phyloP scores from a whole-genome alignment of 176 grass and related monocot species.

The Secale cereale region DNA sequence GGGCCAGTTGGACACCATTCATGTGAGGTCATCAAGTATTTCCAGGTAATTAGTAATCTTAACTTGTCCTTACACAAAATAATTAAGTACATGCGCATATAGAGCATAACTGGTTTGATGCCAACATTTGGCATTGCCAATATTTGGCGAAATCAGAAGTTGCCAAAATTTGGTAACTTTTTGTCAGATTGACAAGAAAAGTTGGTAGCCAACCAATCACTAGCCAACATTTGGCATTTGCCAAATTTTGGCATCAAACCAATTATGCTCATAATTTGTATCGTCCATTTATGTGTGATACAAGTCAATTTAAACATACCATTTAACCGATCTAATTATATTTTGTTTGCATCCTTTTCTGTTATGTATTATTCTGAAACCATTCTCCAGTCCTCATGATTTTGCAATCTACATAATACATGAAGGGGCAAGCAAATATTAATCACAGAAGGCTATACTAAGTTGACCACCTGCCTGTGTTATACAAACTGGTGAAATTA shows the following conservation, averaged over 20 bases:
- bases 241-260: too few species aligned
- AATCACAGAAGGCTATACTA: background rate
- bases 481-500: background rate
- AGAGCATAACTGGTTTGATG: too few species aligned
- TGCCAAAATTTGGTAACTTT: too few species aligned
- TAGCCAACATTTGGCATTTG: too few species aligned
- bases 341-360: background rate
- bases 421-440: background rate
- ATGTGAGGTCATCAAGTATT: constrained; percentile 68
- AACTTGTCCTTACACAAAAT: background rate
- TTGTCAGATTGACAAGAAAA: too few species aligned
- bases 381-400: background rate
- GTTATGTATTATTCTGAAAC: background rate
- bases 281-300: background rate
- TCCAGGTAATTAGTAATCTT: constrained; percentile 49
- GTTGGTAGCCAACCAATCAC: too few species aligned
- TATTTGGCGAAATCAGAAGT: too few species aligned
- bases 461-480: background rate
- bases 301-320: background rate
- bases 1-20: constrained; percentile 65
- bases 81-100: background rate
- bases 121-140: too few species aligned
- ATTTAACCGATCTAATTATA: background rate
- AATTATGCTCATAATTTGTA: too few species aligned
- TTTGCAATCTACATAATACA: background rate